Evolutionary conservation across 768 basidiomycete species (phyloP), one percentile per base, ranked within the genome.

Genomic region (Filobasidium floriforme): DNA sequence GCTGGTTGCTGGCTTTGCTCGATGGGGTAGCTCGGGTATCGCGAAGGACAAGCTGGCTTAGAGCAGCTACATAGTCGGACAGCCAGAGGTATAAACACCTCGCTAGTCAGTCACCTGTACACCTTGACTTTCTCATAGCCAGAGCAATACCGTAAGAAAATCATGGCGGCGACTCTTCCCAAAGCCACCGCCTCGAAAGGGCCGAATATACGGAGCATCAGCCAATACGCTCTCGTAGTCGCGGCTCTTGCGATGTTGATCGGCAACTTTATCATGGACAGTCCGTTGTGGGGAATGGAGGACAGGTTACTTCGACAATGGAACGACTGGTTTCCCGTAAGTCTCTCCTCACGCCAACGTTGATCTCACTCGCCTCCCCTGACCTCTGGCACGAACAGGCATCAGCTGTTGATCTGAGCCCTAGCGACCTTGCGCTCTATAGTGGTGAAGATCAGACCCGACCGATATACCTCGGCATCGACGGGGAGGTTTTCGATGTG

Each of bases 401-500:
- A 7, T 4, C 11, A 60, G 60, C 54, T 1, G 59, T 54, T 64
- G 61, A 65, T 18, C 92, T 93, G 78, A 90, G 90, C 28, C 90
- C 92, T 73, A 71, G 80, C 0, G 73, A 82, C 65, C 82, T 98
- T 44, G 79, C 84, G 32, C 79, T 81, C 66, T 92, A 84, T 75
- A 88, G 92, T 76, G 93, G 93, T 49, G 78, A 76, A n/a, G 81
- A 84, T 54, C 79, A 82, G 43, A 81, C 80, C 32, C 84, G 80
- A 73, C 90, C 92, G 28, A 79, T 92, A 59, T 97, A 92, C 79
- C 80, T 98, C 57, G 92, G 92, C 66, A 88, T 98, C 76, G 90
- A 92, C 75, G 89, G 89, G 14, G 88, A 89, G 61, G 90, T 98
- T 9, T 98, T 87, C 79, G 93, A 98, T 74, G 93, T 98, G 61